These are phyloP conservation scores for Colletotrichum sp. DNA, from an alignment of 2,329 filamentous ascomycete species.

Conservation along the genomic window DNA sequence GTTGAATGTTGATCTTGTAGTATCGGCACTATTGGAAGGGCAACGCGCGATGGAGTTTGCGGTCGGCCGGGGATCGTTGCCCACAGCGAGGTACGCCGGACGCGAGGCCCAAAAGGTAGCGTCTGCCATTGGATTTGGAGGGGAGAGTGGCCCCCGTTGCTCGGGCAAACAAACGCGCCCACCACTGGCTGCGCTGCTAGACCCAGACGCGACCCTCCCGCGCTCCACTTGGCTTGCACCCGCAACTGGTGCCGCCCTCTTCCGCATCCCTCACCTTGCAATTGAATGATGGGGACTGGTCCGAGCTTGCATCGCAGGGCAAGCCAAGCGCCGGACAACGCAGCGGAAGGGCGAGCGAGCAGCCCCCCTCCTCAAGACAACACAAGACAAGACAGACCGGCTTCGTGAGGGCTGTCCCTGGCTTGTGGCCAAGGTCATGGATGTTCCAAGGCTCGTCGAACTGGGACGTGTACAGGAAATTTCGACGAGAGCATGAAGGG, in stretches of 20 bases:
- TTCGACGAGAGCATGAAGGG: constrained; percentile 9
- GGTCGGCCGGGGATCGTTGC: background rate
- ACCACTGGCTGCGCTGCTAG: background rate
- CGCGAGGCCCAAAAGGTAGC: background rate
- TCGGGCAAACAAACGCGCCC: constrained; percentile 19
- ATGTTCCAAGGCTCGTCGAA: background rate
- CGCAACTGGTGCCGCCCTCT: background rate
- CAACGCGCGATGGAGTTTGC: constrained; percentile 1
- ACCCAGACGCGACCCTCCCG: constrained; percentile 4
- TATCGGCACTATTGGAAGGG: constrained; percentile 14
- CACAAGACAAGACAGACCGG: background rate
- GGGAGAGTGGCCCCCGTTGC: constrained; percentile 6
- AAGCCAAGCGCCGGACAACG: background rate
- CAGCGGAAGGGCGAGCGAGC: background rate
- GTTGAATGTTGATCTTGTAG: constrained; percentile 12
- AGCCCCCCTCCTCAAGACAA: background rate
- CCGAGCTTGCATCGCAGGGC: background rate
- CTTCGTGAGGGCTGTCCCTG: background rate
- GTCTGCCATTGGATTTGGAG: background rate
- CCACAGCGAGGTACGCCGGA: background rate
- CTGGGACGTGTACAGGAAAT: background rate
- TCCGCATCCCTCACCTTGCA: background rate
- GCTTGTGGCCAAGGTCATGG: background rate
- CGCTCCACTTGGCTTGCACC: background rate
- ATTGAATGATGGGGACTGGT: background rate